Base-by-base conservation (phyloP, 1,284 basidiomycete species). In the Rhodotorula sp. region DNA sequence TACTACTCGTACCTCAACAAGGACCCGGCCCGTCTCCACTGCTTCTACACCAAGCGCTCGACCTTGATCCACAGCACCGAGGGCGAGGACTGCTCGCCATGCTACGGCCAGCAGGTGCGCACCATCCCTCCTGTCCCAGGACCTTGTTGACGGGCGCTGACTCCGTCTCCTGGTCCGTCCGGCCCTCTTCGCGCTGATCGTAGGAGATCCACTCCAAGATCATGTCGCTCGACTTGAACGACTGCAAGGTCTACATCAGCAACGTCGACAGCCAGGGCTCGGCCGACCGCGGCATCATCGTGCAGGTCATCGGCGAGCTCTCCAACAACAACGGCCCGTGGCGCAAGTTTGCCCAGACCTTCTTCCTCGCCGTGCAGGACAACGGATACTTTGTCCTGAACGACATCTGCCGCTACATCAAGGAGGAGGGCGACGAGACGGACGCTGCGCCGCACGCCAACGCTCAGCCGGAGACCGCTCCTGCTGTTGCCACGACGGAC, bases 351-450 rank as follows among this genome's bases (percentile, higher is more conserved):
- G 93, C 93, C 34, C 97, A 99, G 85, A 98, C 96, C 21, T 99
- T 99, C 85, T 99, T 99, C 90, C 90, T 99, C 68, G 97, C 97
- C 60, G 93, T 97, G 82, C 97, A 99, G 84, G 93, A 94, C 54
- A 97, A 96, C 80, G 97, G 97, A 60, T 99, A 98, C 86, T 99
- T 94, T 82, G 97, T 99, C 73, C 89, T 99, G 82, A 99, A 99
- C 84, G 97, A 99, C 84, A 98, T 99, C 84, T 99, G 99, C 90
- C 91, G 96, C 75, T 98, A 96, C 86, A 85, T 99, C 76, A 74
- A 98, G 84, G 95, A 97, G 79, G 85, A 88, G 52, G 90, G 92
- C 73, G 91, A 91, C 61, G 77, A 77, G 7, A 72, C 41, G 49
- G 48, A 71, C 74, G 44, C 78, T 19, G 60, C 68, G 14, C 56